Evolutionary conservation across 768 basidiomycete species (phyloP).

Genomic region (Megacollybia marginata): DNA sequence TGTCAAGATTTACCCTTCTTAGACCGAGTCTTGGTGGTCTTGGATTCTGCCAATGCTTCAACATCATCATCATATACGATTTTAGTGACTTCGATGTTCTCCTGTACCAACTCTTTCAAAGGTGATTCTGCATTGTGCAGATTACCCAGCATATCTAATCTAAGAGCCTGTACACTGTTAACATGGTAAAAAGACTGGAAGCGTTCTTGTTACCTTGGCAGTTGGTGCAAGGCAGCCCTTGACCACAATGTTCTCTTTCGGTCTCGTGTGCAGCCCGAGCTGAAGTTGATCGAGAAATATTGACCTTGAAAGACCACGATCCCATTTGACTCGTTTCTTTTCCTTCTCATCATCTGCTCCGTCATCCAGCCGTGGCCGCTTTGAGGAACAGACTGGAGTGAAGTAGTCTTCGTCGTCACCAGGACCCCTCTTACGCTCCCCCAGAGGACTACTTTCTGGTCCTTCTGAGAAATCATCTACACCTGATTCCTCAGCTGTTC

Average conservation of each 20-base stretch:
- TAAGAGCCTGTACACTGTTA: slow-evolving; percentile 36
- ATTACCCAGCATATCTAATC: slow-evolving; percentile 69
- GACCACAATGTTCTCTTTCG: slow-evolving; percentile 30
- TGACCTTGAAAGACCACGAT: slow-evolving; percentile 55
- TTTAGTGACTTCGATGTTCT: slow-evolving; percentile 68
- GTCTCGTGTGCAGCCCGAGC: slow-evolving; percentile 36
- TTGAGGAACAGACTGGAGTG: slow-evolving; percentile 47
- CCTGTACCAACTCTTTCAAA: slow-evolving; percentile 47
- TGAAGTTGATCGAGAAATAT: slow-evolving; percentile 59
- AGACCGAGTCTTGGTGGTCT: slow-evolving; percentile 50
- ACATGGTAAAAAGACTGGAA: slow-evolving; percentile 2
- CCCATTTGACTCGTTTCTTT: slow-evolving; percentile 70
- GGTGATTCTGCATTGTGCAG: slow-evolving; percentile 50
- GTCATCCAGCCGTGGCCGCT: slow-evolving; percentile 31
- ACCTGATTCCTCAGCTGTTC: slow-evolving; percentile 20
- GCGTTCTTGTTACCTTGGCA: slow-evolving; percentile 48
- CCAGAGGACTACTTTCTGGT: slow-evolving; percentile 5
- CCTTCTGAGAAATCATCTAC: slow-evolving; percentile 12
- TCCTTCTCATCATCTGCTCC: slow-evolving; percentile 24
- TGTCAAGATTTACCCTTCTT: slow-evolving; percentile 38
- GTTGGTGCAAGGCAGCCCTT: slow-evolving; percentile 66
- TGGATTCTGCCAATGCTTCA: slow-evolving; percentile 27
- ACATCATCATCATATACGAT: slow-evolving; percentile 75
- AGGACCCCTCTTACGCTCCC: slow-evolving; percentile 52
- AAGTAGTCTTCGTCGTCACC: slow-evolving; percentile 80